phyloP scores from a whole-genome alignment of 805 yeast species.

The Maudiozyma serrabonitensis region DNA sequence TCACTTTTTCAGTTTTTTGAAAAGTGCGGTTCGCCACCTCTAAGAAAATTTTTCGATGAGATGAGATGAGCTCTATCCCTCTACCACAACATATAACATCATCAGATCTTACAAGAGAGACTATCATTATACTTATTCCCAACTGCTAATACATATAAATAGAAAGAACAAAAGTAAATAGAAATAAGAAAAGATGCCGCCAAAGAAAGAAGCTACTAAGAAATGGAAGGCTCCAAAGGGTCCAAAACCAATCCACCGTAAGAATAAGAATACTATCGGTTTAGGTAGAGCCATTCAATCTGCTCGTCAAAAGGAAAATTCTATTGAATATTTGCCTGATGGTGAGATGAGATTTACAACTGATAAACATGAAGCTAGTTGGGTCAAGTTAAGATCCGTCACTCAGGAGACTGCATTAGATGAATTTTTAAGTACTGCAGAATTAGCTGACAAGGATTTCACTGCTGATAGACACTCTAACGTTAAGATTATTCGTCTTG shows the following conservation, averaged over 20 bases:
- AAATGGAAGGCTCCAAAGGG: constrained; percentile 88
- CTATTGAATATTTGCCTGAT: constrained; percentile 64
- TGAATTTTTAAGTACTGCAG: constrained; percentile 92
- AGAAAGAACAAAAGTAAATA: neutral
- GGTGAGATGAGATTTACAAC: constrained; percentile 88
- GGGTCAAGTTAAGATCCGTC: constrained; percentile 87
- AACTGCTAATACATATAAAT: no score
- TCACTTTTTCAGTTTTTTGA: no score
- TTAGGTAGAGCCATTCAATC: constrained; percentile 77
- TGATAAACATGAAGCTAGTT: constrained; percentile 67
- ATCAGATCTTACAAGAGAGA: neutral
- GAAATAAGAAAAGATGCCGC: constrained; percentile 27
- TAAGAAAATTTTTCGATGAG: no score
- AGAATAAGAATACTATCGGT: constrained; percentile 75
- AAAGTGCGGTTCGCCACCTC: no score
- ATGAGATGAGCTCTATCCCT: neutral
- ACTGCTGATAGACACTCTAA: constrained; percentile 81
- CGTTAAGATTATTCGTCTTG: constrained; percentile 75
- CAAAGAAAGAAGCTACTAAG: constrained; percentile 42
- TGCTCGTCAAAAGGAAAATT: constrained; percentile 59
- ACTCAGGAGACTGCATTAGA: constrained; percentile 91
- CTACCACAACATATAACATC: neutral
- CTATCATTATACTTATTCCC: neutral
- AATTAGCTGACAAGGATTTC: constrained; percentile 91
- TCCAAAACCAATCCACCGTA: constrained; percentile 80